These are phyloP conservation scores for Alternaria novae-zelandiae DNA, from an alignment of 2,329 filamentous ascomycete genomes.

Conservation along the genomic window DNA sequence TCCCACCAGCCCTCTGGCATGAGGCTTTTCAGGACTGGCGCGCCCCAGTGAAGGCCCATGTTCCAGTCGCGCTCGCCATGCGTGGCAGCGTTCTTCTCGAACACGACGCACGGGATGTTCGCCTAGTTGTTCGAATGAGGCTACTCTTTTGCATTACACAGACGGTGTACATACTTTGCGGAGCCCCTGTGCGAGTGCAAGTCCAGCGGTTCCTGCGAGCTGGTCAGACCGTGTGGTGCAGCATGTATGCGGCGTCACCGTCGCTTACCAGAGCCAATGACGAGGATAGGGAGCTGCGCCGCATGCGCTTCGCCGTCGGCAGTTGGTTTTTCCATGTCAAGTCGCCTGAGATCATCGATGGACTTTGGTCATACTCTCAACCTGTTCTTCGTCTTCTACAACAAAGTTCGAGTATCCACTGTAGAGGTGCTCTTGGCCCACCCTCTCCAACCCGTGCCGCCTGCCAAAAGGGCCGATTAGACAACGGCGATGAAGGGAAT, in stretches of 20 bases:
- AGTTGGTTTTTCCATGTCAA: constrained; percentile 3
- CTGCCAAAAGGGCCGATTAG: neutral
- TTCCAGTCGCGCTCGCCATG: constrained; percentile 64
- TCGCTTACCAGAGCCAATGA: constrained; percentile 42
- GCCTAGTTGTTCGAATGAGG: constrained; percentile 27
- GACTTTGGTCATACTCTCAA: neutral
- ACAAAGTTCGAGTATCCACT: neutral
- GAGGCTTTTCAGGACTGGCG: constrained; percentile 59
- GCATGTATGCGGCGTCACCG: constrained; percentile 6
- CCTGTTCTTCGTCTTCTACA: neutral
- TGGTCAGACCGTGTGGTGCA: constrained; percentile 5
- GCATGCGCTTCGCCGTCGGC: neutral
- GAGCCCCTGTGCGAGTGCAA: constrained; percentile 47
- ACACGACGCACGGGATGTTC: constrained; percentile 57
- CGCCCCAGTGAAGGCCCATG: constrained; percentile 68
- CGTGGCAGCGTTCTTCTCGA: constrained; percentile 61
- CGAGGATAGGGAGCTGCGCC: constrained; percentile 28
- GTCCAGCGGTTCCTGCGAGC: constrained; percentile 41
- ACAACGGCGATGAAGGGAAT: neutral
- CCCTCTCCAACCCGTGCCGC: neutral
- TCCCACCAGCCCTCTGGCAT: constrained; percentile 60
- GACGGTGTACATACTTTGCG: constrained; percentile 33
- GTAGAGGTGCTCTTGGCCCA: neutral
- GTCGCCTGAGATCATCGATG: neutral
- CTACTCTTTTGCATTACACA: neutral